Base-by-base conservation (phyloP, 2,329 filamentous ascomycete species). In the Trichoderma citrinoviride region DNA sequence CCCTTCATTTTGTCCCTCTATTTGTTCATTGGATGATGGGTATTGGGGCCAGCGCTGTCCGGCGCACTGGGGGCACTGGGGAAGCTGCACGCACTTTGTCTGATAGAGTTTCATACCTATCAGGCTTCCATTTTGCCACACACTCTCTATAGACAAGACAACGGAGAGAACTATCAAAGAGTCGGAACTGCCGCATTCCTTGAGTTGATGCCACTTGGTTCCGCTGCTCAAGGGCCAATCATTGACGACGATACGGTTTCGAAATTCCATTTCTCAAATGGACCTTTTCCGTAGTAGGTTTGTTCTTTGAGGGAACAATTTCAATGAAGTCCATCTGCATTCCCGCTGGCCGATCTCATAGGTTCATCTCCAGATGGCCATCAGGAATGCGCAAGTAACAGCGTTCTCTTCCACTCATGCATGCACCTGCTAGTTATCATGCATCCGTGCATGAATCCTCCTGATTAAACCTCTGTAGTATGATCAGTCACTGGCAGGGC, bases 81-180 rank as follows among this genome's bases (percentile, higher is more conserved):
- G 25, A n/a, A n/a, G n/a, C 41, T 17, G 53, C 19, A 19, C 44
- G 43, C 61, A 64, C 52, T 40, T 40, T 61, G 43, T 40, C 25
- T 15, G 62, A 61, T 65, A 49, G 54, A 65, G 44, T 61, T 65
- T 54, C 49, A 47, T 43, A 55, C 55, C 41, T 61, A 17, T 8
- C 21, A n/a, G n/a, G n/a, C 47, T 60, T 60, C 46, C 55, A 47
- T 27, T 19, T n/a, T 44, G 47, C 58, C 37, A 43, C 58, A 61
- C 49, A 29, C 5, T 7, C 14, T 14, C 33, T n/a, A 37, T 1
- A 12, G 29, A 37, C 10, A 12, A 37, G 10, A 3, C 7, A 3
- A 3, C 7, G 1, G 3, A 27, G 25, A 33, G 54, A 53, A 4
- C n/a, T 14, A 3, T 37, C 33, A 37, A 37, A 14, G 33, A 29